Conservation (phyloP, 2,329 filamentous ascomycete species). For the Thielaviopsis populi region DNA sequence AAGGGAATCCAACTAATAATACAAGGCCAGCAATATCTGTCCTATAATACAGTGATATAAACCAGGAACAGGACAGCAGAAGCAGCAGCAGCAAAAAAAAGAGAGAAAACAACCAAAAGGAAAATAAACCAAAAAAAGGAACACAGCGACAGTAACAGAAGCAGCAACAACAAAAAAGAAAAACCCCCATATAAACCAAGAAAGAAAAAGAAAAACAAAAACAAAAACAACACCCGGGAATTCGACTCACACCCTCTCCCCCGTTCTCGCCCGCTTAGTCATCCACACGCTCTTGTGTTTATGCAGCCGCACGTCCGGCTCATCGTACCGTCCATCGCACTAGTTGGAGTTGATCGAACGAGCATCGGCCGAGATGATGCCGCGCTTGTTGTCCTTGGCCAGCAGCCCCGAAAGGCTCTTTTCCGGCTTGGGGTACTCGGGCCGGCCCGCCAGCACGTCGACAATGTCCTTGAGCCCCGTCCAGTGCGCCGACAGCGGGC, state of each 20-base stretch:
- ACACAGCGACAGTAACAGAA: neutral
- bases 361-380: constrained; percentile 21
- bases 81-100: neutral
- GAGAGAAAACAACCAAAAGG: neutral
- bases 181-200: neutral
- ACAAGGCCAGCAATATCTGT: constrained; percentile 12
- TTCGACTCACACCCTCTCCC: neutral
- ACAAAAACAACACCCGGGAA: neutral
- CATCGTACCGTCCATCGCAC: neutral
- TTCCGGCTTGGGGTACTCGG: constrained; percentile 37
- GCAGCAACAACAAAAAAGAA: neutral
- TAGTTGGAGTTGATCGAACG: constrained; percentile 16
- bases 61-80: neutral
- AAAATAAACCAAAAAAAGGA: neutral
- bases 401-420: constrained; percentile 34
- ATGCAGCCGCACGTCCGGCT: neutral
- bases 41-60: constrained; percentile 12
- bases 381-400: constrained; percentile 48
- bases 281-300: neutral
- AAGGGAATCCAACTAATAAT: constrained; percentile 7
- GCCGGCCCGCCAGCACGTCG: constrained; percentile 67
- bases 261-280: neutral
- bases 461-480: constrained; percentile 63
- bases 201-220: neutral
- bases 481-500: constrained; percentile 80